Conservation (phyloP, 139 green algal species). For the Spirogloea muscicola region DNA sequence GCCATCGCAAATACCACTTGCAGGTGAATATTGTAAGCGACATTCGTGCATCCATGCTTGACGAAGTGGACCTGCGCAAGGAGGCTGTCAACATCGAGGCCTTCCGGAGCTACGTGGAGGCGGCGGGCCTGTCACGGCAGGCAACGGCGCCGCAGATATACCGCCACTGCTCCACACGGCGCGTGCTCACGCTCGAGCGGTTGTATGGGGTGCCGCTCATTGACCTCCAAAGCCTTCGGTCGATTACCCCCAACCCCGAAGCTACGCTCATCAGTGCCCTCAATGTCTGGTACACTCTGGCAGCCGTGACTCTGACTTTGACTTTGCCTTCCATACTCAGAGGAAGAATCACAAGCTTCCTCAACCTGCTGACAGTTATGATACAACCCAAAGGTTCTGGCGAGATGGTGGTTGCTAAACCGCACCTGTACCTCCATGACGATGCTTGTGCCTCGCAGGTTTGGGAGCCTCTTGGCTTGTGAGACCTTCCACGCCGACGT, state of each 20-base stretch:
- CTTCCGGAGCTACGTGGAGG: slow-evolving; percentile 54
- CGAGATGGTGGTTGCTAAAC: too few relatives aligned
- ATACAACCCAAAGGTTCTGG: too few relatives aligned
- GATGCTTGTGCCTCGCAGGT: too few relatives aligned
- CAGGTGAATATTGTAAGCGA: slow-evolving; percentile 63
- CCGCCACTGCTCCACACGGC: slow-evolving; percentile 1
- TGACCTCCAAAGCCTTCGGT: slow-evolving; percentile 79
- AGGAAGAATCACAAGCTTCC: too few relatives aligned
- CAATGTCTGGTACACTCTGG: slow-evolving; percentile 92
- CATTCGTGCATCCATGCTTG: slow-evolving; percentile 76
- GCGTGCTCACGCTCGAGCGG: slow-evolving; percentile 88
- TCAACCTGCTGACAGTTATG: too few relatives aligned
- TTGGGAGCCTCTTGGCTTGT: slow-evolving; percentile 69
- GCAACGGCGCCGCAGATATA: slow-evolving; percentile 50
- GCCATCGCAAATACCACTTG: too few relatives aligned
- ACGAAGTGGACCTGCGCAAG: slow-evolving; percentile 87
- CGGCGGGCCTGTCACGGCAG: not conserved
- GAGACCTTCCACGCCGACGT: slow-evolving; percentile 96
- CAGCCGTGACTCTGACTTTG: too few relatives aligned
- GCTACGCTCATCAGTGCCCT: slow-evolving; percentile 78
- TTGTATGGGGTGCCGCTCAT: slow-evolving; percentile 84
- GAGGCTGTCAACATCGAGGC: slow-evolving; percentile 67
- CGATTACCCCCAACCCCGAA: slow-evolving; percentile 43
- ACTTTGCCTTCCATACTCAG: too few relatives aligned
- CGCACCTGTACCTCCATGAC: too few relatives aligned